Base-by-base conservation (phyloP, 257 asterid genomes). In the Linaria vulgaris region DNA sequence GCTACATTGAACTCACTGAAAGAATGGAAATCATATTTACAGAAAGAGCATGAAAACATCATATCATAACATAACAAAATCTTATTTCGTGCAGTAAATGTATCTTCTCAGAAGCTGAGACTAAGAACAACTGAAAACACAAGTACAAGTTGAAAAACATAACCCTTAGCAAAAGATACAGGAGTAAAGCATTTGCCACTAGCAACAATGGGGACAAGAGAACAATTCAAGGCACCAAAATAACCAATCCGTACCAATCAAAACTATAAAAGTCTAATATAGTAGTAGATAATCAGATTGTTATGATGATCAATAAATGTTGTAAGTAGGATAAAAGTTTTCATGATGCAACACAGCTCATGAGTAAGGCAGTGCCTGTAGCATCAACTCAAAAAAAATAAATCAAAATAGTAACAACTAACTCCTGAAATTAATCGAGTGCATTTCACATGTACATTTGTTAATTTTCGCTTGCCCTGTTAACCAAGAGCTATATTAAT, bases 401-500 rank as follows among this genome's bases (percentile, higher is more conserved):
- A 55, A 5, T 20, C 13, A 22, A 34, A 17, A 16, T 30, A 31
- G 43, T n/a, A 54, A 23, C 9, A 4, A 54, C 25, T 15, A 54
- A 23, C 25, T 6, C n/a, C n/a, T n/a, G n/a, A 19, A 21, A 57
- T 7, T n/a, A 44, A 44, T 44, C 17, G 16, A 44, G 19, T 12
- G 49, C 49, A 44, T 22, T 16, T 16, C 12, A 38, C 63, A 38
- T 38, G 16, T 58, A 11, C 17, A 4, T 11, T 57, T 2, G 13
- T 44, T 44, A 24, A 1, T 17, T 60, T 66, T 19, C 7, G 24
- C 12, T 44, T 48, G 8, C 21, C 30, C 9, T 12, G 14, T 19
- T 24, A 49, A 34, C 5, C 19, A 56, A 48, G n/a, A 48, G 63
- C 57, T 56, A 55, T 11, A 60, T 25, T n/a, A 16, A 14, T 54